Percentiles rank a stretch among this genome's conserved stretches.
Evolutionary conservation across 2,329 filamentous ascomycete species (phyloP).

Genomic region (Aspergillus phoenicis): DNA sequence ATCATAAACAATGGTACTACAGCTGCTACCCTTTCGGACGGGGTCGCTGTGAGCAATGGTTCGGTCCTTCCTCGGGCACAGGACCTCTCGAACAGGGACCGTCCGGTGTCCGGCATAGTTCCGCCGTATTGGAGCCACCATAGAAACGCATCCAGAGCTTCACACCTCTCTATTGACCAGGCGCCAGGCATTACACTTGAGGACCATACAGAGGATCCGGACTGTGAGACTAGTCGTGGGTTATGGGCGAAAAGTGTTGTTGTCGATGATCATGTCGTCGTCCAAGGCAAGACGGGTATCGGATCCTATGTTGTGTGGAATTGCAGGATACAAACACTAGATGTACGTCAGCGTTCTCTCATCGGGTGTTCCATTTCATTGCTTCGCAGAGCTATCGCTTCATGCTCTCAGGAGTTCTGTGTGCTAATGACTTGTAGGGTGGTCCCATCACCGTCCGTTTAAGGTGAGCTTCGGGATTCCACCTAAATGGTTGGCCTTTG

Average conservation of each 20-base stretch:
- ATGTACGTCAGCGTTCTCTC: conserved; percentile 56
- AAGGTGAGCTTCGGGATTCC: conserved; percentile 46
- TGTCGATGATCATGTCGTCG: conserved; percentile 64
- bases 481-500: not conserved
- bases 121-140: conserved; percentile 52
- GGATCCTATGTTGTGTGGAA: conserved; percentile 98
- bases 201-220: conserved; percentile 63
- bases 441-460: conserved; percentile 62
- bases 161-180: conserved; percentile 41
- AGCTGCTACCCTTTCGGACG: conserved; percentile 13
- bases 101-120: conserved; percentile 36
- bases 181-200: conserved; percentile 60
- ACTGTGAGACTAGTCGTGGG: conserved; percentile 58
- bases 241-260: conserved; percentile 65
- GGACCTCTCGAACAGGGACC: conserved; percentile 26
- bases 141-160: conserved; percentile 45
- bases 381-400: not conserved
- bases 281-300: conserved; percentile 60
- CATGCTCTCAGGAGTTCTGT: not conserved
- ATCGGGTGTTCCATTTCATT: not conserved
- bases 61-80: conserved; percentile 16
- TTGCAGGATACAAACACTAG: conserved; percentile 81
- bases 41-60: conserved; percentile 16
- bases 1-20: conserved; percentile 15
- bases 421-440: conserved; percentile 46